Conservation (phyloP, 768 basidiomycete genomes). For the Kwoniella europaea region DNA sequence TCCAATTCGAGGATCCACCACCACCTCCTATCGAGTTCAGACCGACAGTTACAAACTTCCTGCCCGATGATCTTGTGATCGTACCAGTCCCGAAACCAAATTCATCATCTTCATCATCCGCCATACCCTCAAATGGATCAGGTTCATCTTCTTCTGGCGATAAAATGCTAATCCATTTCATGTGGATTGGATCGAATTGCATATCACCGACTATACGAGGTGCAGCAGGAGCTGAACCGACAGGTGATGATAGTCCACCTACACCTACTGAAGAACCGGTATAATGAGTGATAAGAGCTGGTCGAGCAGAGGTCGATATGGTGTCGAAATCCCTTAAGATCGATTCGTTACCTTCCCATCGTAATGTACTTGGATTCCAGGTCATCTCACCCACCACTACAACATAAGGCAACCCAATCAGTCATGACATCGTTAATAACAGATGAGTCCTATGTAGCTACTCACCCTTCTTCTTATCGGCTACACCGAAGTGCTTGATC, state of each 20-base stretch:
- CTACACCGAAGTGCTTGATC: conserved; percentile 53
- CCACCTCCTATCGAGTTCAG: conserved; percentile 2
- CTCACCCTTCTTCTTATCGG: conserved; percentile 56
- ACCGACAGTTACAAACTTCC: conserved; percentile 24
- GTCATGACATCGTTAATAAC: not conserved
- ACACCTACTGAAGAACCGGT: conserved; percentile 76
- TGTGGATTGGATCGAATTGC: conserved; percentile 91
- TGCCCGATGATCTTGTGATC: conserved; percentile 66
- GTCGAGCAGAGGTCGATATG: conserved; percentile 75
- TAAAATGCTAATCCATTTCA: conserved; percentile 88
- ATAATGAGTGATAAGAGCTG: conserved; percentile 92
- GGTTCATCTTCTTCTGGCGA: conserved; percentile 89
- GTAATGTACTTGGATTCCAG: conserved; percentile 86
- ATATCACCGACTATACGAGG: conserved; percentile 90
- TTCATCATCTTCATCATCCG: conserved; percentile 80
- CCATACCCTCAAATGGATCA: conserved; percentile 91
- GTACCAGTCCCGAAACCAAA: conserved; percentile 75
- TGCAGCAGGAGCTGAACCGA: conserved; percentile 13
- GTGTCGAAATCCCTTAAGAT: conserved; percentile 86
- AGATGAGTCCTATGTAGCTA: not conserved
- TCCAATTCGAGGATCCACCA: conserved; percentile 3
- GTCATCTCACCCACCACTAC: conserved; percentile 94
- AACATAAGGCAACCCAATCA: not conserved
- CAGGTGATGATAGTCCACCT: conserved; percentile 11
- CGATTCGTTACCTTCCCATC: conserved; percentile 98